Base-by-base conservation (phyloP, 1,139 yeast species). In the Tardiomyces blankii region DNA sequence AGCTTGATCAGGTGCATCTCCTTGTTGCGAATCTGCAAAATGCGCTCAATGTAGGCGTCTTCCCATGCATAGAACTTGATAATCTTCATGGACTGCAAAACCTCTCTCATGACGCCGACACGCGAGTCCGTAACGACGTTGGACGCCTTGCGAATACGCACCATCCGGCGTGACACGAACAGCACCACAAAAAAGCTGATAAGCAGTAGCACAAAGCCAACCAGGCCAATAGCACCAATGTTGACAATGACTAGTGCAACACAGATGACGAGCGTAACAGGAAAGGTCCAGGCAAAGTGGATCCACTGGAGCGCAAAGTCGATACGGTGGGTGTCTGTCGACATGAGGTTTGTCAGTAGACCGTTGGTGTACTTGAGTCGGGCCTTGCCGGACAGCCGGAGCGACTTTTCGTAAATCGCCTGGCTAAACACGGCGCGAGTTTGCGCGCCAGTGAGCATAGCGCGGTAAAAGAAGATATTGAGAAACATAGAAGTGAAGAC, bases 31-130 rank as follows among this genome's bases (percentile, higher is more conserved):
- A 70, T 69, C 1, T 64, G 62, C 16, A 72, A 59, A n/a, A 81
- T 70, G 45, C 64, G 67, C 6, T 70, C 64, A 45, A 64, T 64
- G 57, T 77, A 79, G 3, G 82, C 77, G 14, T 68, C 68, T 61
- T 84, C 93, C 93, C 94, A 83, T 14, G 82, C 78, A 58, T 82
- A 82, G 53, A 73, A 78, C 63, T 82, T 82, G 65, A 82, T 79
- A 65, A 81, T 72, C 54, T 80, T 79, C 66, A 82, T 72, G 49
- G 81, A 76, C 54, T 72, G 76, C 44, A 82, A 66, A 38, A 82
- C 75, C 57, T 82, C 91, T 48, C 80, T 75, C 57, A 82, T 77
- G 39, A 72, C 64, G 40, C 74, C 69, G 18, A 82, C 81, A 54
- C 91, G 73, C 32, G 61, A 54, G 53, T 82, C 89, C 12, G 84